Evolutionary conservation across 1,139 yeast genomes (phyloP), one percentile per base, ranked within the genome.

Genomic region (Meyerozyma athensensis): DNA sequence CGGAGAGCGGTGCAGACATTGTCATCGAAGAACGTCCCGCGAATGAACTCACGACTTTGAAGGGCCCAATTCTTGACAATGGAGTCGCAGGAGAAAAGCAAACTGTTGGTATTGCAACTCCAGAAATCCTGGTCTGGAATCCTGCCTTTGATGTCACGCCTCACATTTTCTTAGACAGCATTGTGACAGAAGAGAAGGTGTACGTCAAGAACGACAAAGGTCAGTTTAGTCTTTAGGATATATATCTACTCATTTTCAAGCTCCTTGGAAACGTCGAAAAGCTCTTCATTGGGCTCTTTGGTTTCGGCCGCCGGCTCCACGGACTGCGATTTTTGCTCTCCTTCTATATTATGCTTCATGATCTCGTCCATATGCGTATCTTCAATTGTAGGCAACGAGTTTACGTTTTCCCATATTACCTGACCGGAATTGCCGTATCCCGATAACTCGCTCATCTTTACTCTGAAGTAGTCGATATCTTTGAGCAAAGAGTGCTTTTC

Each of bases 61-160:
- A 76, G 45, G 97, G 97, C 14, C 87, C 45, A 54, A 65, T 39
- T 23, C 46, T 13, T 5, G 59, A 57, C 2, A 58, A 63, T 19
- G 67, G 67, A 2, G 41, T 38, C 4, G 56, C 64, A 2, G 72
- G 76, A 20, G 79, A 75, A 4, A 77, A 75, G 43, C 23, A 50
- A 5, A 65, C 68, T 22, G 85, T 87, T n/a, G 85, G 86, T 22
- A 75, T 86, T 40, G 96, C 96, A 1, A 94, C 97, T 2, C 85
- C 86, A 2, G 86, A 84, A 1, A 84, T 90, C 28, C 67, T 73
- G 3, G 96, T 87, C 1, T 92, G 97, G 97, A 92, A 92, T 53
- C 98, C 98, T 1, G 85, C 97, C 0, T 92, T 92, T 52, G 98
- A 92, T 56, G 90, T 92, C 9, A 87, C 97, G 6, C 96, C 96